These are phyloP conservation scores for Amauroascus verrucosus DNA, from an alignment of 2,329 filamentous ascomycete species.

Conservation along the genomic window DNA sequence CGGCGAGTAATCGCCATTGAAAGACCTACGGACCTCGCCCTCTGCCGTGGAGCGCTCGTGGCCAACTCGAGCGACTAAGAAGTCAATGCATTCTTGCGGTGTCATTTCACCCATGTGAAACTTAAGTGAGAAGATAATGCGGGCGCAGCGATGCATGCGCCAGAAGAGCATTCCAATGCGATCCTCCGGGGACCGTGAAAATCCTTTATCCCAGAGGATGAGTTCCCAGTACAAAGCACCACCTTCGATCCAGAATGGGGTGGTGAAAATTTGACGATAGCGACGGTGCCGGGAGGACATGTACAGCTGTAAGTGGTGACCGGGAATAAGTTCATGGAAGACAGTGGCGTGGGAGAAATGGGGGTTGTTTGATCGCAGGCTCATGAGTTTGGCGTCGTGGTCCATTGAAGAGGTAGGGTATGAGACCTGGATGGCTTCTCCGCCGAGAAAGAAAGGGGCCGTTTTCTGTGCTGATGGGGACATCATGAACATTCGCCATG, in stretches of 20 bases:
- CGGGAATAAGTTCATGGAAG: constrained; percentile 53
- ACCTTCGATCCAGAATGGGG: constrained; percentile 51
- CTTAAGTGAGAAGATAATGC: constrained; percentile 49
- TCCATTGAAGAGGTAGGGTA: constrained; percentile 35
- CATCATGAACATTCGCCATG: constrained; percentile 50
- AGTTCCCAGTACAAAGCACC: constrained; percentile 56
- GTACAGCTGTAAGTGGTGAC: constrained; percentile 47
- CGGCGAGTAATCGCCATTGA: constrained; percentile 48
- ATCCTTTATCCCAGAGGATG: constrained; percentile 46
- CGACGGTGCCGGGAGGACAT: constrained; percentile 39
- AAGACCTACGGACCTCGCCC: constrained; percentile 49
- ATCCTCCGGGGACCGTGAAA: constrained; percentile 43
- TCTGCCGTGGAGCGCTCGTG: constrained; percentile 52
- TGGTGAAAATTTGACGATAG: constrained; percentile 45
- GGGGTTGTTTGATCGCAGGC: constrained; percentile 49
- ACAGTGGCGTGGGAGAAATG: constrained; percentile 50
- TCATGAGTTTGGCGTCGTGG: constrained; percentile 49
- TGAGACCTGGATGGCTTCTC: constrained; percentile 44
- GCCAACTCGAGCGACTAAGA: constrained; percentile 47
- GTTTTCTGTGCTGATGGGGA: constrained; percentile 43
- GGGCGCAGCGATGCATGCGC: constrained; percentile 52
- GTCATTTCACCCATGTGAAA: constrained; percentile 49
- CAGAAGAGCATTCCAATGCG: constrained; percentile 51
- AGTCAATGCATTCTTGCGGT: constrained; percentile 46
- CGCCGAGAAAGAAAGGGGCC: constrained; percentile 52